Evolutionary conservation across 2,329 filamentous ascomycete genomes (phyloP).

Genomic region (Ascomycota sp.): DNA sequence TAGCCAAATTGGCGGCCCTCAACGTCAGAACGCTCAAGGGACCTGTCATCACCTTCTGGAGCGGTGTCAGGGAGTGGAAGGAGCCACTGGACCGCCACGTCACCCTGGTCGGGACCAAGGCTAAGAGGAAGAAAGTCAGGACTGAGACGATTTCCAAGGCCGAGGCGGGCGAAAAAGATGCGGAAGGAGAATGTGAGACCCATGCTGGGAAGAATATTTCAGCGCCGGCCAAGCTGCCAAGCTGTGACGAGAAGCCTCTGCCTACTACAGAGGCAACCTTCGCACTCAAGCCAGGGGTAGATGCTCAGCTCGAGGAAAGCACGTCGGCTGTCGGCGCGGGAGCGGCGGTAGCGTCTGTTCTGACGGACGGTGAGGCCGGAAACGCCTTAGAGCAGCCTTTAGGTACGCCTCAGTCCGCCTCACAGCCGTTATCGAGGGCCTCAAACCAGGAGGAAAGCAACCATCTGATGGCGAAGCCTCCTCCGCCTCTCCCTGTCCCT

Average conservation of each 20-base stretch:
- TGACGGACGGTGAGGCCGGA: too few relatives aligned
- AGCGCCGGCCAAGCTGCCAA: background rate
- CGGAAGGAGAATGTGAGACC: conserved; percentile 2
- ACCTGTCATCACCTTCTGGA: conserved; percentile 80
- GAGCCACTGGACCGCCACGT: conserved; percentile 49
- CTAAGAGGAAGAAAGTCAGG: conserved; percentile 31
- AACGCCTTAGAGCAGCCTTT: too few relatives aligned
- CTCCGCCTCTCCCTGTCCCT: conserved; percentile 5
- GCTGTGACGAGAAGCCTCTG: conserved; percentile 1
- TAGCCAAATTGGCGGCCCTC: conserved; percentile 63
- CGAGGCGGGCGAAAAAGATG: conserved; percentile 6
- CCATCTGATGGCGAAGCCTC: conserved; percentile 5
- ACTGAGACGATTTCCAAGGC: conserved; percentile 13
- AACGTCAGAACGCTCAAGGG: conserved; percentile 72
- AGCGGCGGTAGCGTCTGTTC: too few relatives aligned
- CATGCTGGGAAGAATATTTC: conserved; percentile 2
- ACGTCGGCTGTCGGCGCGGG: too few relatives aligned
- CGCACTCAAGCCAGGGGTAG: too few relatives aligned
- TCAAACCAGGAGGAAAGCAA: conserved; percentile 1
- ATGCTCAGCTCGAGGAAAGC: too few relatives aligned
- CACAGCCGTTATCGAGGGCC: background rate
- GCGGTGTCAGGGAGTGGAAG: conserved; percentile 65
- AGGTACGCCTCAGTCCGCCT: too few relatives aligned
- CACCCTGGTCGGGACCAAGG: conserved; percentile 37
- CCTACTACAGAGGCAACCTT: too few relatives aligned